phyloP scores from a whole-genome alignment of 345 rosid genomes.

The Eucalyptus polybractea region DNA sequence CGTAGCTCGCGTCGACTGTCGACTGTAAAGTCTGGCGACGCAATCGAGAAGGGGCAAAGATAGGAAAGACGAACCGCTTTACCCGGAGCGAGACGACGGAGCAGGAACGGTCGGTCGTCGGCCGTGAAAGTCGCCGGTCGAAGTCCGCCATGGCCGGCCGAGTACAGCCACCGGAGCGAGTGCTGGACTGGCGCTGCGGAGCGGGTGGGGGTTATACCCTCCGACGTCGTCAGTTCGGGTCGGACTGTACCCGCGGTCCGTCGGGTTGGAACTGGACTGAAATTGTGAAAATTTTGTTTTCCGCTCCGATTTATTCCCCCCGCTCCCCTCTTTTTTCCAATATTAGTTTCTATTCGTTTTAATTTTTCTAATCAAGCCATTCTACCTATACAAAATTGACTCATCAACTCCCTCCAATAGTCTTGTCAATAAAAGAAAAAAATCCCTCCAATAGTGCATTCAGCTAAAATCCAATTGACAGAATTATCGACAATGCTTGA shows the following conservation, averaged over 20 bases:
- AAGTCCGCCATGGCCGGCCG: not conserved
- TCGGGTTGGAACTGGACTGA: not conserved
- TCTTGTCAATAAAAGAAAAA: too few species aligned
- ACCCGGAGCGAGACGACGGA: not conserved
- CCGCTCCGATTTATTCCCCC: accelerated
- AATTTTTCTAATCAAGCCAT: not conserved
- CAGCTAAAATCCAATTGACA: accelerated
- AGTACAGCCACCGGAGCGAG: not conserved
- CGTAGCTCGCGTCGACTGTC: not conserved
- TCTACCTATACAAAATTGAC: not conserved
- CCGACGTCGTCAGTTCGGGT: not conserved
- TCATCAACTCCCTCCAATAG: not conserved
- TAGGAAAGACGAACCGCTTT: not conserved
- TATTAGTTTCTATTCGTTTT: not conserved
- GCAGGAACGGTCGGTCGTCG: not conserved
- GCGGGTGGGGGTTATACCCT: not conserved
- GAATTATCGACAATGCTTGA: accelerated
- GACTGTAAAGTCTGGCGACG: not conserved
- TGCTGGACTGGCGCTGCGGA: not conserved
- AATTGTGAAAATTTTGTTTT: not conserved
- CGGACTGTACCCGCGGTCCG: not conserved
- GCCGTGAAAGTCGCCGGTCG: not conserved
- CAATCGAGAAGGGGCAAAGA: not conserved
- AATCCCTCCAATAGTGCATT: not conserved
- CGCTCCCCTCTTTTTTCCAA: not conserved